Percentiles rank a stretch among this genome's conserved stretches.
These are phyloP conservation scores for Xylaria sp. DNA, from an alignment of 2,329 filamentous ascomycete genomes.

Conservation along the genomic window DNA sequence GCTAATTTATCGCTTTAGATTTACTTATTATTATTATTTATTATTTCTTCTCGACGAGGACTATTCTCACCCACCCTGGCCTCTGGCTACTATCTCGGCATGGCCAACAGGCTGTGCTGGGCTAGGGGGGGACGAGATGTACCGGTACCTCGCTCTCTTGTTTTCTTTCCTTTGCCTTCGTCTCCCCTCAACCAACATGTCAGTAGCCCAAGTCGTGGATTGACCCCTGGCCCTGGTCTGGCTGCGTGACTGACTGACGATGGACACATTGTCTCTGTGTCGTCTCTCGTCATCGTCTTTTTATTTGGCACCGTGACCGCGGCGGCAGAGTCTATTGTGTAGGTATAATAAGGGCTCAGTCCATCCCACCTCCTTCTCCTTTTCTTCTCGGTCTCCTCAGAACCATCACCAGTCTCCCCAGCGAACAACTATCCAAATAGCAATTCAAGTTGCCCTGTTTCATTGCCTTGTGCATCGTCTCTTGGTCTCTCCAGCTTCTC, in stretches of 20 bases:
- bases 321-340: conserved; percentile 9
- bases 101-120: conserved; percentile 16
- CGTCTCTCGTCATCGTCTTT: conserved; percentile 34
- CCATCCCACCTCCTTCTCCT: conserved; percentile 24
- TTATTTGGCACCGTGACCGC: conserved; percentile 22
- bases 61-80: neutral
- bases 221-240: conserved; percentile 27
- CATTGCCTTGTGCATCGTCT: conserved; percentile 36
- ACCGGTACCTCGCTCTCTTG: conserved; percentile 22
- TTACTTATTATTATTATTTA: conserved; percentile 21
- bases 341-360: conserved; percentile 33
- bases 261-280: conserved; percentile 27
- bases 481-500: conserved; percentile 52
- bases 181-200: conserved; percentile 9
- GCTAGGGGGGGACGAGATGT: neutral
- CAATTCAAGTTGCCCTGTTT: neutral
- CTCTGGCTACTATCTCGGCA: conserved; percentile 20
- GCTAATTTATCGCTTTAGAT: conserved; percentile 22
- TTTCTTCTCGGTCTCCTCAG: conserved; percentile 24
- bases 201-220: conserved; percentile 11
- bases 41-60: neutral
- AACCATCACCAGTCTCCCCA: conserved; percentile 25
- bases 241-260: conserved; percentile 28
- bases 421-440: conserved; percentile 6
- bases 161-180: neutral